phyloP scores from a whole-genome alignment of 2,329 filamentous ascomycete species.

The Xylaria sp. region DNA sequence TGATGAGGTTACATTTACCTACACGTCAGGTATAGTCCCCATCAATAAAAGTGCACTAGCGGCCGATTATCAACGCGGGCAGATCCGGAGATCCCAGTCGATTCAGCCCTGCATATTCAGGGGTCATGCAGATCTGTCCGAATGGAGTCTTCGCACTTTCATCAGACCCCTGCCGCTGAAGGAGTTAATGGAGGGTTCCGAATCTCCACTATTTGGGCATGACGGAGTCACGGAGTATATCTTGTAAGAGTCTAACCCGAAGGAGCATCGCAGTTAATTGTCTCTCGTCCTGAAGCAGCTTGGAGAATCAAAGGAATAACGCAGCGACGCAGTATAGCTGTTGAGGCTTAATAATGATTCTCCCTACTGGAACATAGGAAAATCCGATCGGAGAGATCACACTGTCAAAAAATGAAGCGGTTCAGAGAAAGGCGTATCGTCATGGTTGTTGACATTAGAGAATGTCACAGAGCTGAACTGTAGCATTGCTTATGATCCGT shows the following conservation, averaged over 20 bases:
- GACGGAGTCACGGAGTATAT: background rate
- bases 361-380: too few relatives aligned
- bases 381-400: too few relatives aligned
- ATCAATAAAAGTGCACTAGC: background rate
- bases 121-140: background rate
- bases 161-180: background rate
- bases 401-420: too few relatives aligned
- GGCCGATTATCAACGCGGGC: background rate
- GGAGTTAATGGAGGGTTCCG: background rate
- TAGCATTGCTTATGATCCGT: too few relatives aligned
- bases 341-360: too few relatives aligned
- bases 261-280: background rate
- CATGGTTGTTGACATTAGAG: background rate
- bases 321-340: background rate
- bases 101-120: background rate
- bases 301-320: background rate
- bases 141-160: background rate
- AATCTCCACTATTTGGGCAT: background rate
- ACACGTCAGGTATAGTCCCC: background rate
- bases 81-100: background rate
- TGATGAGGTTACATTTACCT: background rate
- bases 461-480: too few relatives aligned
- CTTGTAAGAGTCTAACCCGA: background rate
- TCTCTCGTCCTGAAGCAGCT: background rate
- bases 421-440: background rate